Evolutionary conservation across 352 stramenopile species (phyloP), one percentile per base, ranked within the genome.

Genomic region (Globisporangium alternatum): DNA sequence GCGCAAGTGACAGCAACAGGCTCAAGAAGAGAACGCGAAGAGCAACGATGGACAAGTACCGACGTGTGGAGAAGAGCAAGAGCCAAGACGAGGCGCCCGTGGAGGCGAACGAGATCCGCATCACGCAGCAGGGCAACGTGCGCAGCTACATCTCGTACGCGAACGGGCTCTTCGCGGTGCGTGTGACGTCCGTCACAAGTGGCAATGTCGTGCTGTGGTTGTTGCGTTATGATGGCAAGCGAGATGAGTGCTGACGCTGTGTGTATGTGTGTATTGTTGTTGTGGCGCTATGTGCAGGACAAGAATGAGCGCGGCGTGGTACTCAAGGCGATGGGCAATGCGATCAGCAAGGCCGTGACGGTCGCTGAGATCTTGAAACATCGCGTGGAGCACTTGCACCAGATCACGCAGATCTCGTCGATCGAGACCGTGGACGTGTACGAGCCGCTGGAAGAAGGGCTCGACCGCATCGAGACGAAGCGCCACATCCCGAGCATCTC

Each of bases 291-390:
- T 41, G 31, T 66, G 49, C 53, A 91, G 84, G 83, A 90, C 56
- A 89, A 89, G 61, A 80, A 76, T 47, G 78, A 91, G 71, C 75
- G 67, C 39, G 64, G 47, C 6, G 73, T 94, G 39, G 78, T 90
- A 65, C 61, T 95, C 28, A 92, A 89, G 65, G 87, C 85, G 39
- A 93, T 93, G 83, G 87, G 85, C 57, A 82, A 91, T 49, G 85
- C 85, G 37, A 95, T 95, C 72, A 87, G 73, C 70, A 94, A 94
- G 67, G 84, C 87, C 15, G 87, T 95, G 68, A 91, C 81, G 3
- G 87, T 95, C 52, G 83, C 85, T 6, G 87, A 95, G 70, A 83
- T 93, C 51, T 68, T 95, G 45, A 95, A 95, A 67, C 83, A 92
- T 62, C 78, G 81, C 48, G 71, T 95, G 17, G 75, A 74, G 13